Conservation (phyloP, 306 rosid species). For the Glycyrrhiza uralensis region DNA sequence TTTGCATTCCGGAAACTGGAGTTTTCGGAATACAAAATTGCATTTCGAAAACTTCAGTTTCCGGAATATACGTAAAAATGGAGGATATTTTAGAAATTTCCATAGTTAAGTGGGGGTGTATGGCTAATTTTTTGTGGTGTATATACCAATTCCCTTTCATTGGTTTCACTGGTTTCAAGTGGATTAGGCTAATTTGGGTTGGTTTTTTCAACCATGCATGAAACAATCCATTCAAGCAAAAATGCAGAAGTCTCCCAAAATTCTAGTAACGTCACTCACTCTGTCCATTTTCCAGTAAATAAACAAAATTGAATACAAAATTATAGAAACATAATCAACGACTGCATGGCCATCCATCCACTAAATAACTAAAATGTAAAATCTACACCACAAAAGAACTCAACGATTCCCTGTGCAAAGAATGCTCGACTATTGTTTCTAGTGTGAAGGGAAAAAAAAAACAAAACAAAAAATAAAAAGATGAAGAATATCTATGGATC, state of each 20-base stretch:
- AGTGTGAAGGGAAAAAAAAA: conserved; percentile 32
- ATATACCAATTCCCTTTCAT: no score
- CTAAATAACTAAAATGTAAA: conserved; percentile 36
- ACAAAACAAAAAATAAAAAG: conserved; percentile 11
- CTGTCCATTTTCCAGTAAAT: conserved; percentile 9
- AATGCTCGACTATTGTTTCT: conserved; percentile 70
- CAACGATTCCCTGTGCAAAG: conserved; percentile 74
- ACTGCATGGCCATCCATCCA: conserved; percentile 36
- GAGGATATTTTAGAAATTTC: no score
- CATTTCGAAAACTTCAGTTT: no score
- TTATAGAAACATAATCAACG: conserved; percentile 32
- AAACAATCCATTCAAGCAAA: neutral
- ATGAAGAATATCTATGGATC: conserved; percentile 30
- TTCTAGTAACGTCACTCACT: neutral
- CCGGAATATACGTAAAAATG: no score
- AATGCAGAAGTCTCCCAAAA: neutral
- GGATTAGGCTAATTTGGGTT: neutral
- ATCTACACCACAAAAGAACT: conserved; percentile 50
- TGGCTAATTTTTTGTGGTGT: no score
- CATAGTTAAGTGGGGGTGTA: no score
- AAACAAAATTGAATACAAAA: conserved; percentile 34
- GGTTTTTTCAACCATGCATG: neutral
- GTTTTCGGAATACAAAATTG: no score
- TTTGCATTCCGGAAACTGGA: no score
- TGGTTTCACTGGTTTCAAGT: neutral